Evolutionary conservation across 371 early-diverging fungal genomes (phyloP).

Genomic region (Mortierella polycephala): DNA sequence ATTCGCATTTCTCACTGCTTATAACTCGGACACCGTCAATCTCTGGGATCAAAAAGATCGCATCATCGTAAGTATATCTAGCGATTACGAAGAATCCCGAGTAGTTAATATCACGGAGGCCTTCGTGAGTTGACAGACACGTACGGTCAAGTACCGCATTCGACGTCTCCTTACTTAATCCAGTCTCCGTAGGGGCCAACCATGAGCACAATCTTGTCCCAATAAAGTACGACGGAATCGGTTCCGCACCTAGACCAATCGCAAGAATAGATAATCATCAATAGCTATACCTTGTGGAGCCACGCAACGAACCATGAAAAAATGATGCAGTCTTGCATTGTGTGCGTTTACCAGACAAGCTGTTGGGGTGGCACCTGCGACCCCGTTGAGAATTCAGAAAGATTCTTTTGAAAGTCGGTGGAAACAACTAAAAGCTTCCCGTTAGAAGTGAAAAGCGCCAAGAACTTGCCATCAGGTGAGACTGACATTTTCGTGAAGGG

Average conservation of each 20-base stretch:
- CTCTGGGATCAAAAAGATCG: constrained; percentile 86
- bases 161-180: constrained; percentile 66
- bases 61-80: constrained; percentile 81
- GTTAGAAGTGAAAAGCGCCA: constrained; percentile 84
- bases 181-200: constrained; percentile 95
- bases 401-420: constrained; percentile 91
- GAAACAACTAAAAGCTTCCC: constrained; percentile 95
- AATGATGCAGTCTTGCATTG: not conserved
- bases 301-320: not conserved
- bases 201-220: constrained; percentile 85
- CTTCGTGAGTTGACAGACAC: not conserved
- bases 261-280: not conserved
- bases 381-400: constrained; percentile 85
- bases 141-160: not conserved
- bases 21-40: constrained; percentile 95
- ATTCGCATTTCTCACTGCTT: constrained; percentile 82
- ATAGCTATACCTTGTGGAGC: too few relatives aligned
- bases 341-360: constrained; percentile 76
- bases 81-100: not conserved
- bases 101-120: not conserved
- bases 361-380: constrained; percentile 79
- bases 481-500: constrained; percentile 90
- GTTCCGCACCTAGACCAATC: constrained; percentile 86
- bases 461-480: constrained; percentile 93
- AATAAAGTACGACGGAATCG: constrained; percentile 90